Evolutionary conservation across 345 rosid genomes (phyloP), one percentile per base, ranked within the genome.

Genomic region (Diplotaxis tenuifolia): DNA sequence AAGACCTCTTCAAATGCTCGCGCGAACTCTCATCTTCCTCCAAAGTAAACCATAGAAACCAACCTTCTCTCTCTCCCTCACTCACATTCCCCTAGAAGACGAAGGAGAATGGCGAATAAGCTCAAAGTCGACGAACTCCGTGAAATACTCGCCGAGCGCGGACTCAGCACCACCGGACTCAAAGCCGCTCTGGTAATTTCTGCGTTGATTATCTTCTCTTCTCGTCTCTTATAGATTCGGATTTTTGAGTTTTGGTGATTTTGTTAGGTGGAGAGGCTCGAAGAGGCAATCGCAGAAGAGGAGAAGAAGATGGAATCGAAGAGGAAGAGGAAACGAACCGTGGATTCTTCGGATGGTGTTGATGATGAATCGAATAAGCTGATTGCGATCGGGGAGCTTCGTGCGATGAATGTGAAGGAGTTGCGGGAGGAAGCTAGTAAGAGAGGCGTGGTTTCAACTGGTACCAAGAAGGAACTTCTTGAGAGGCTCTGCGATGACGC

Each of bases 51-150:
- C 69, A 67, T 75, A 74, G 27, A 65, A 16, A 32, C 16, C 38
- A 11, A 5, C n/a, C 22, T 61, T 50, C 20, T 0, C 21, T 31
- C 55, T 40, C 47, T 14, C 34, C n/a, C n/a, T 9, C 60, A 27
- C n/a, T 42, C 59, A 1, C 40, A 36, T 62, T 58, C 50, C 50
- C 23, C 9, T 75, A 21, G 69, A 65, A 38, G 62, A 34, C 16
- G 50, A 40, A 40, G 18, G 50, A 36, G 45, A 88, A 53, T 87
- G 92, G 84, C 90, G 29, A 80, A 78, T 15, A 77, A 81, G 60
- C 88, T 91, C 70, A 85, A 64, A 72, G 91, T 86, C 36, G 88
- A 84, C 42, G 88, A 93, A 80, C 92, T 86, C 34, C 88, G 94
- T 10, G 72, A 81, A 58, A 82, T 84, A 66, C 92, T 93, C 71